Evolutionary conservation across 768 basidiomycete genomes (phyloP).

Genomic region (Trametes gibbosa): DNA sequence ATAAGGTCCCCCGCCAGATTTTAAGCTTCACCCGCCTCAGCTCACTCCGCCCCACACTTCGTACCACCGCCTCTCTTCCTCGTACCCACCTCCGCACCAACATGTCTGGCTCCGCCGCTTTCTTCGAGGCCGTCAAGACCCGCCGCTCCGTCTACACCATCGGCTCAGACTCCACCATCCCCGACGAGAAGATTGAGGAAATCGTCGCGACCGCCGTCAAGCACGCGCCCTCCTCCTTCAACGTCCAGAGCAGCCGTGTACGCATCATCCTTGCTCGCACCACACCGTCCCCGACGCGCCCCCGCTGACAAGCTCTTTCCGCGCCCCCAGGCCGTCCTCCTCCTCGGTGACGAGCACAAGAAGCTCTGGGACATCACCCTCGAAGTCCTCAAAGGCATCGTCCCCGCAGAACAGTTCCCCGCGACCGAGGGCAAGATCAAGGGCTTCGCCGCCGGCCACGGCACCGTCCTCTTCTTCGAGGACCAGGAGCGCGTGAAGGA

Average conservation of each 20-base stretch:
- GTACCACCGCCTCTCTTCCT: background rate
- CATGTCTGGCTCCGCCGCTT: slow-evolving; percentile 16
- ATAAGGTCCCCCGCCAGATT: background rate
- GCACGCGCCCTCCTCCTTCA: slow-evolving; percentile 24
- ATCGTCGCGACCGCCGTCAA: slow-evolving; percentile 19
- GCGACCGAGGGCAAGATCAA: slow-evolving; percentile 19
- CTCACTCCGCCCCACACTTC: background rate
- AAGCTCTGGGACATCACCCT: slow-evolving; percentile 24
- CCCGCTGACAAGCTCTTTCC: background rate
- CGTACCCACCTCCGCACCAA: slow-evolving; percentile 2
- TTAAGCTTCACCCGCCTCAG: too few species aligned
- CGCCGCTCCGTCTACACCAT: slow-evolving; percentile 23
- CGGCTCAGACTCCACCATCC: slow-evolving; percentile 19
- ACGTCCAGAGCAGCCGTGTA: slow-evolving; percentile 22
- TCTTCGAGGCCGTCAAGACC: slow-evolving; percentile 22
- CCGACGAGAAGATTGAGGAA: slow-evolving; percentile 23
- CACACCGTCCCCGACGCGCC: background rate
- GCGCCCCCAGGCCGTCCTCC: slow-evolving; percentile 17
- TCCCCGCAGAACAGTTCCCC: slow-evolving; percentile 19
- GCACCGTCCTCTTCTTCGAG: slow-evolving; percentile 27
- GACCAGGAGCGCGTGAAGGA: slow-evolving; percentile 18
- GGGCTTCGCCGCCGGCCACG: slow-evolving; percentile 22
- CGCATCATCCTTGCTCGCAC: background rate
- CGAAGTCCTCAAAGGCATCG: slow-evolving; percentile 19
- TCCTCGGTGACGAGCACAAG: slow-evolving; percentile 23